A percentile compares a stretch with the other conserved stretches of the same genome.
Evolutionary conservation across 78 protist genomes (phyloP).

Genomic region (slime mould (Dictyostelium discoideum)): dicty_2.7 NC_007091.3:1435001-1435500

Average conservation of each 20-base stretch:
- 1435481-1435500: background rate
- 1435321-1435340: slow-evolving; percentile 8
- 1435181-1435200: background rate
- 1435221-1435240: background rate
- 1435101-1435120: background rate
- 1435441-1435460: too few species aligned
- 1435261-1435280: background rate
- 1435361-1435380: background rate
- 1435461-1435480: background rate
- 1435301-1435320: background rate
- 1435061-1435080: background rate
- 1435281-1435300: background rate
- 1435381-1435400: background rate
- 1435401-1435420: background rate
- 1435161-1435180: background rate
- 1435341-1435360: slow-evolving; percentile 29
- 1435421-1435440: background rate
- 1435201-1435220: background rate
- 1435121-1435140: background rate
- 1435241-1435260: slow-evolving; percentile 8
- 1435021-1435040: too few species aligned
- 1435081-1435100: background rate
- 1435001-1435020: background rate
- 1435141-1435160: background rate
- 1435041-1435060: background rate